phyloP scores from a whole-genome alignment of 225 moss, liverwort and hornwort genomes.

The Anthoceros angustus region DNA sequence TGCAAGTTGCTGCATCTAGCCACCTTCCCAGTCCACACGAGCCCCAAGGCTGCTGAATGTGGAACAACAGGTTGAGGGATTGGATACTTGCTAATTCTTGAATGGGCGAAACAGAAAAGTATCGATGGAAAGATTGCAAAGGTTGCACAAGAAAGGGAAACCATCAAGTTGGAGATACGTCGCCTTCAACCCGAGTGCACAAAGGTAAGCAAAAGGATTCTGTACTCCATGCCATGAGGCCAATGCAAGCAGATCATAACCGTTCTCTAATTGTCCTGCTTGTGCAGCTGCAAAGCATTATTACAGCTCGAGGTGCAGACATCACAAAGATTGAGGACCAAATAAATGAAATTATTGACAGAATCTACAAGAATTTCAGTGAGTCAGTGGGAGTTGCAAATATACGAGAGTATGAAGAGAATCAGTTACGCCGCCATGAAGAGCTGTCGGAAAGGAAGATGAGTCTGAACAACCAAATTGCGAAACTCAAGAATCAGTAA shows the following conservation, averaged over 20 bases:
- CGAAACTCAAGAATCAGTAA: slow-evolving; percentile 88
- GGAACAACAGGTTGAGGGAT: too few relatives aligned
- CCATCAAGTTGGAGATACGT: slow-evolving; percentile 43
- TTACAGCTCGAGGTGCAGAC: slow-evolving; percentile 37
- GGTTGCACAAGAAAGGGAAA: slow-evolving; percentile 48
- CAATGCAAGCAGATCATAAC: neutral
- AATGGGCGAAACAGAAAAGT: slow-evolving; percentile 41
- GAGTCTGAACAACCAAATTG: slow-evolving; percentile 74
- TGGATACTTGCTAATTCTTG: neutral
- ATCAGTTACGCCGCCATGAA: slow-evolving; percentile 82
- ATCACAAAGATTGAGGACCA: slow-evolving; percentile 50
- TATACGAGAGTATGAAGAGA: slow-evolving; percentile 96
- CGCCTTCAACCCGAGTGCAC: slow-evolving; percentile 32
- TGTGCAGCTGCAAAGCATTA: slow-evolving; percentile 56
- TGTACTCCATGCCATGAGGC: neutral
- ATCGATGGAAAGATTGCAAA: slow-evolving; percentile 64
- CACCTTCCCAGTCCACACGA: too few relatives aligned
- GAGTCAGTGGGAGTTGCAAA: slow-evolving; percentile 93
- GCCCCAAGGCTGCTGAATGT: too few relatives aligned
- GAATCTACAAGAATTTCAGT: slow-evolving; percentile 75
- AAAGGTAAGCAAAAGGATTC: neutral
- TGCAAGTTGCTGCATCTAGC: too few relatives aligned
- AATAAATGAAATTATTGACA: slow-evolving; percentile 71
- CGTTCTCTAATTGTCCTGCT: neutral
- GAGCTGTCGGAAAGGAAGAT: slow-evolving; percentile 75